Percentiles rank a stretch among this genome's conserved stretches.
Conservation (phyloP, 352 stramenopile species). For the Phytophthora tubulina region DNA sequence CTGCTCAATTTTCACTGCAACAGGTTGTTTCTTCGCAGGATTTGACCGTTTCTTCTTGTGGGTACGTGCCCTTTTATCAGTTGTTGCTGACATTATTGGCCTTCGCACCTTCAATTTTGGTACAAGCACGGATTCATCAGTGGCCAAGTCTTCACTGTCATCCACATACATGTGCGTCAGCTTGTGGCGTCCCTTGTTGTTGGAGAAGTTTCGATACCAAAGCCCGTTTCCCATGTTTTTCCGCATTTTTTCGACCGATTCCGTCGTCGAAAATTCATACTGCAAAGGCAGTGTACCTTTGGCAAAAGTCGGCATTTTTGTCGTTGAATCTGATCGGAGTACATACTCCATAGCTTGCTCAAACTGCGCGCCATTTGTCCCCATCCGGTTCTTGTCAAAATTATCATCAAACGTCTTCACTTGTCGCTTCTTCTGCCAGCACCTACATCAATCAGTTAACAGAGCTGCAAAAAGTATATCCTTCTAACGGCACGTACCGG, state of each 20-base stretch:
- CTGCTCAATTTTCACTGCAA: slow-evolving; percentile 25
- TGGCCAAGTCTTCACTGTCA: neutral
- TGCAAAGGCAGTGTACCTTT: slow-evolving; percentile 40
- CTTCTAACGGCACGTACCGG: slow-evolving; percentile 25
- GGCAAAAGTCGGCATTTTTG: slow-evolving; percentile 43
- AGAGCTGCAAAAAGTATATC: neutral
- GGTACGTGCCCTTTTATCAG: neutral
- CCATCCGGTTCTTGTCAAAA: slow-evolving; percentile 40
- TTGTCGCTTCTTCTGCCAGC: slow-evolving; percentile 41
- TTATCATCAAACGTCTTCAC: slow-evolving; percentile 33
- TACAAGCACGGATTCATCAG: slow-evolving; percentile 4
- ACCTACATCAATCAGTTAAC: slow-evolving; percentile 17
- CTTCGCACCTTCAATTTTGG: slow-evolving; percentile 25
- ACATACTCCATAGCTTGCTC: slow-evolving; percentile 36
- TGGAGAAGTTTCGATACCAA: slow-evolving; percentile 44
- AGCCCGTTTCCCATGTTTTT: slow-evolving; percentile 32
- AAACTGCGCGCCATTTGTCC: slow-evolving; percentile 43
- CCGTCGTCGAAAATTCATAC: slow-evolving; percentile 31
- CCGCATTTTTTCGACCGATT: slow-evolving; percentile 29
- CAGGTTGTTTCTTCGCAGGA: neutral
- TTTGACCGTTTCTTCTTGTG: slow-evolving; percentile 26
- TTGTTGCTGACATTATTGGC: slow-evolving; percentile 5
- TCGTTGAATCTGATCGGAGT: slow-evolving; percentile 37
- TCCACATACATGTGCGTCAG: slow-evolving; percentile 37
- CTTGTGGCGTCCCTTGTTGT: slow-evolving; percentile 42